Evolutionary conservation across 768 basidiomycete species (phyloP), one percentile per base, ranked within the genome.

Genomic region (Mycena indigotica): DNA sequence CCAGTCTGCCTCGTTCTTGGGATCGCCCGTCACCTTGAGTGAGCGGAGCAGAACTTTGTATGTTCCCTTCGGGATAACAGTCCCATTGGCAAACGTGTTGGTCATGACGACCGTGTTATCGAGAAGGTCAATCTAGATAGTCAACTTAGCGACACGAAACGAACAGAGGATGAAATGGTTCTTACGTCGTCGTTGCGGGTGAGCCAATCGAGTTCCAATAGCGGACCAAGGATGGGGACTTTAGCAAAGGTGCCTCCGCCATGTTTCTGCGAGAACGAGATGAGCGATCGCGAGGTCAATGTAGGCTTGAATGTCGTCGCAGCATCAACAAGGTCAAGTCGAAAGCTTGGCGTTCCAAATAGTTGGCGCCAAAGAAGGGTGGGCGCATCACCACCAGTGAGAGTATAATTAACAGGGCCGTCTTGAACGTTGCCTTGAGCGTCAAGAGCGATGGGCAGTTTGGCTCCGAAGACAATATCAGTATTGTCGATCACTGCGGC

Each of bases 401-500:
- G 81, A 2, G 82, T 79, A 61, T 81, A 83, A 63, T 80, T 81
- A 13, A 69, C 67, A 13, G 80, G 70, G 8, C 52, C 70, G 1
- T 55, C 63, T 61, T 82, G 76, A 40, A 78, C 63, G 57, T 78
- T 67, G 10, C 79, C 80, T 23, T 53, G 45, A n/a, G 74, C 57
- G 61, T 80, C 74, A 19, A 80, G 63, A 40, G 83, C 48, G 3
- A 73, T 70, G 2, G 84, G 83, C 1, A 81, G 63, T 21, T 67
- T 57, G 3, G 75, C 64, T 17, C 80, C 80, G 57, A 84, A 80
- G 71, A 77, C 76, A 12, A 57, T 56, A 48, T 79, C 73, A 1
- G 80, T 82, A 67, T 78, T 74, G 64, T 85, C 84, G 41, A 86
- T 64, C 32, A 84, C 76, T 28, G 77, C 76, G 58, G 78, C 77